phyloP scores from a whole-genome alignment of 768 basidiomycete genomes.

The Naematelia encephala region DNA sequence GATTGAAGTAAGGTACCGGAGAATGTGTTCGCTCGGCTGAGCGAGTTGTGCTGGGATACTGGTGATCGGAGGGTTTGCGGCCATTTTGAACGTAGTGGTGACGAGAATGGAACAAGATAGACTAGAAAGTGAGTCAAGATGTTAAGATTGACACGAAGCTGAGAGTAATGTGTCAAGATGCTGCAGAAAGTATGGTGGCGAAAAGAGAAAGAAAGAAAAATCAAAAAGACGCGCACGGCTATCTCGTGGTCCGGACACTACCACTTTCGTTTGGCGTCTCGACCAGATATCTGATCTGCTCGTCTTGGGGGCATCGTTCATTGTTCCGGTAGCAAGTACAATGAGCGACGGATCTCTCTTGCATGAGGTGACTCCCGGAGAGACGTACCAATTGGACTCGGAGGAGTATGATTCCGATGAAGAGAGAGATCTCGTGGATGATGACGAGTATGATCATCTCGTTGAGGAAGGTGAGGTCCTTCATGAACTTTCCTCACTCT shows the following conservation, averaged over 20 bases:
- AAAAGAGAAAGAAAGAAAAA: neutral
- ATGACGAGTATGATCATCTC: conserved; percentile 33
- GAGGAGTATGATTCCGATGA: conserved; percentile 41
- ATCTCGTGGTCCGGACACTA: neutral
- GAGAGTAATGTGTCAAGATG: neutral
- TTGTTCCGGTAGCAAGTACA: neutral
- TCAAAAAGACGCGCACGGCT: conserved; percentile 2
- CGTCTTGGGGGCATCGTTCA: neutral
- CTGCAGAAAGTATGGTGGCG: neutral
- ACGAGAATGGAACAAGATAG: neutral
- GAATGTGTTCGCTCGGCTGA: conserved; percentile 11
- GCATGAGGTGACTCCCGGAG: conserved; percentile 24
- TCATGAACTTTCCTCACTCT: too few relatives aligned
- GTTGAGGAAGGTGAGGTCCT: conserved; percentile 38
- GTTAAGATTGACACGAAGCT: neutral
- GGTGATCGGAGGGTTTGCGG: conserved; percentile 26
- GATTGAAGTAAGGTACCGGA: conserved; percentile 19
- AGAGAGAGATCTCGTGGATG: conserved; percentile 21
- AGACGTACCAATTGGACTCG: conserved; percentile 38
- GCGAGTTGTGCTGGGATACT: conserved; percentile 13
- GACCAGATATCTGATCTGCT: neutral
- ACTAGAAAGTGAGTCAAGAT: neutral
- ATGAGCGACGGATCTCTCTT: conserved; percentile 3
- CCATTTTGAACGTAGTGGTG: neutral
- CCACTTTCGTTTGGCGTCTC: neutral